Evolutionary conservation across 2,329 filamentous ascomycete genomes (phyloP).

Genomic region (Xylariaceae sp.): DNA sequence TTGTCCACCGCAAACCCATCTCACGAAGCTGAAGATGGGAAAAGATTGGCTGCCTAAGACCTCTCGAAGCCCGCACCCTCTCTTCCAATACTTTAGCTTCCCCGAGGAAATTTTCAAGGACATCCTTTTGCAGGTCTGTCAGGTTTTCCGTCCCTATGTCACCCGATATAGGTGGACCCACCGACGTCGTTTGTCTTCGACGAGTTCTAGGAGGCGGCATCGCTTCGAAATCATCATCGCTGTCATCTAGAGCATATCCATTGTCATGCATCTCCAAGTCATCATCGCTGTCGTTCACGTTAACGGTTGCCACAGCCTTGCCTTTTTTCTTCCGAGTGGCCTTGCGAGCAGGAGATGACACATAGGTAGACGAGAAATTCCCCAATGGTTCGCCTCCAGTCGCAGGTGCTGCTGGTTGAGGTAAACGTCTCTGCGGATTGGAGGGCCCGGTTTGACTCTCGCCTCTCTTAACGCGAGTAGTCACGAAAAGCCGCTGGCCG

Average conservation of each 20-base stretch:
- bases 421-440: conserved; percentile 35
- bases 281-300: conserved; percentile 38
- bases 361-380: conserved; percentile 43
- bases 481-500: conserved; percentile 43
- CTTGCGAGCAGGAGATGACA: conserved; percentile 51
- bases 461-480: conserved; percentile 37
- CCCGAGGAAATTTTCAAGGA: conserved; percentile 64
- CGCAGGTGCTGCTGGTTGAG: conserved; percentile 35
- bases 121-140: conserved; percentile 57
- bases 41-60: conserved; percentile 60
- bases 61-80: conserved; percentile 57
- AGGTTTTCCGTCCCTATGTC: conserved; percentile 52
- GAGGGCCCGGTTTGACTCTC: conserved; percentile 31
- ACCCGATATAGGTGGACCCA: conserved; percentile 58
- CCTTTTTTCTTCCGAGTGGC: conserved; percentile 35
- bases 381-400: conserved; percentile 20
- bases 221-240: conserved; percentile 48
- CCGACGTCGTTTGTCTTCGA: conserved; percentile 37
- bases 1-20: conserved; percentile 71
- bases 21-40: conserved; percentile 66
- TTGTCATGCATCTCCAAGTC: conserved; percentile 37
- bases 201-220: conserved; percentile 32
- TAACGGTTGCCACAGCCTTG: conserved; percentile 32
- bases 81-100: conserved; percentile 61
- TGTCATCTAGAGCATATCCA: conserved; percentile 44